Base-by-base conservation (phyloP, 345 rosid genomes). In the Camelina neglecta region DNA sequence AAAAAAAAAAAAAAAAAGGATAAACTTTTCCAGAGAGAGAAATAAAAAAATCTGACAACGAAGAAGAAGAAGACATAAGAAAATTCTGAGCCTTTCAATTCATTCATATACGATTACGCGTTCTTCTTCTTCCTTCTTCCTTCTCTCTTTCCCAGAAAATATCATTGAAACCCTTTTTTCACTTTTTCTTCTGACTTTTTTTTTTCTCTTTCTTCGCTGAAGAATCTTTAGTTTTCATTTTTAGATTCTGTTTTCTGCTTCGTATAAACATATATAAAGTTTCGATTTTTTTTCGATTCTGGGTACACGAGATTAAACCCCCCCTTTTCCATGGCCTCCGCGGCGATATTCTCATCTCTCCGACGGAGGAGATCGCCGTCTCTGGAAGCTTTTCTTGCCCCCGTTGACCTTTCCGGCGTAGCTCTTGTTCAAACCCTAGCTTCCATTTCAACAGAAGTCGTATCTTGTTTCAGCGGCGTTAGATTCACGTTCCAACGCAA, bases 311-410 rank as follows among this genome's bases (percentile, higher is more conserved):
- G 29, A 26, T 23, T 31, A 39, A 29, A 18, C 18, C 18, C 31
- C 31, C 31, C 42, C 2, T 3, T 9, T 78, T 66, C 6, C 29
- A 91, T 96, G 99, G 97, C 99, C 0, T 69, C 88, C 7, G 95
- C 92, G 6, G 96, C 97, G 23, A 89, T 91, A 62, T 89, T 96
- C 73, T 89, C 97, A 38, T 96, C 97, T 53, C 67, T 92, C 0
- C 82, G 97, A 69, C 80, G 95, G 75, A 83, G 93, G 73, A 83
- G 97, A 64, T 86, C 94, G 53, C 91, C 93, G 39, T 91, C 90
- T 11, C 42, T 96, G 13, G 95, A 89, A 75, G 93, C 93, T 8
- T 93, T 91, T 72, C 56, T 93, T 75, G 93, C 89, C 21, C 97
- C 94, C 48, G 97, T 93, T 74, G 93, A 93, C 82, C 83, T 96